Evolutionary conservation across 352 stramenopile species (phyloP).

Genomic region (Globisporangium sylvaticum): DNA sequence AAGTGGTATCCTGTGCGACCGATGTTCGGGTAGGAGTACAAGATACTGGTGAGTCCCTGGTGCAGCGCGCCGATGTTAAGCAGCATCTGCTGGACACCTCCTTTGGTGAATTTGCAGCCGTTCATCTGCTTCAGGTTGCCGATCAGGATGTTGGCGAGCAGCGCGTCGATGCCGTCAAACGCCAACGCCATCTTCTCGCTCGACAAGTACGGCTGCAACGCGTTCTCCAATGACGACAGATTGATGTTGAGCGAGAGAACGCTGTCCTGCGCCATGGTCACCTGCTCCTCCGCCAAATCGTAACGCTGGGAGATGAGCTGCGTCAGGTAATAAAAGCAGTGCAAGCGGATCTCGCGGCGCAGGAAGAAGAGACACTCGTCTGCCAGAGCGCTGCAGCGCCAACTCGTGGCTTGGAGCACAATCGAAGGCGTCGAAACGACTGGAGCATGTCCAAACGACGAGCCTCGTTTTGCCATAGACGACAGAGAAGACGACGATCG

Average conservation of each 20-base stretch:
- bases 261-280: constrained; percentile 67
- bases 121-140: constrained; percentile 61
- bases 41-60: constrained; percentile 61
- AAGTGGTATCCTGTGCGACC: constrained; percentile 55
- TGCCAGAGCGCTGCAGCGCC: constrained; percentile 64
- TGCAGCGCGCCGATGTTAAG: constrained; percentile 74
- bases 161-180: constrained; percentile 66
- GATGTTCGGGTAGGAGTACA: constrained; percentile 68
- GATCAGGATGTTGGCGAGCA: constrained; percentile 65
- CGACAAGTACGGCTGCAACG: constrained; percentile 62
- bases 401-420: constrained; percentile 55
- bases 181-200: constrained; percentile 72
- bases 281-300: constrained; percentile 45
- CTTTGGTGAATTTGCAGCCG: constrained; percentile 55
- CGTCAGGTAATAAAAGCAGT: constrained; percentile 78
- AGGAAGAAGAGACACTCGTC: constrained; percentile 80
- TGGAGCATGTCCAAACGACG: constrained; percentile 14
- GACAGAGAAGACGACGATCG: not conserved
- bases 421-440: constrained; percentile 13
- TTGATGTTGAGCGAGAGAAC: constrained; percentile 77
- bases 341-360: constrained; percentile 65
- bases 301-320: constrained; percentile 65
- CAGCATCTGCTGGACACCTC: constrained; percentile 76
- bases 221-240: constrained; percentile 69
- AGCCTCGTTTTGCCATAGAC: constrained; percentile 6